phyloP scores from a whole-genome alignment of 2,329 filamentous ascomycete species.

The Cordyceps javanica region DNA sequence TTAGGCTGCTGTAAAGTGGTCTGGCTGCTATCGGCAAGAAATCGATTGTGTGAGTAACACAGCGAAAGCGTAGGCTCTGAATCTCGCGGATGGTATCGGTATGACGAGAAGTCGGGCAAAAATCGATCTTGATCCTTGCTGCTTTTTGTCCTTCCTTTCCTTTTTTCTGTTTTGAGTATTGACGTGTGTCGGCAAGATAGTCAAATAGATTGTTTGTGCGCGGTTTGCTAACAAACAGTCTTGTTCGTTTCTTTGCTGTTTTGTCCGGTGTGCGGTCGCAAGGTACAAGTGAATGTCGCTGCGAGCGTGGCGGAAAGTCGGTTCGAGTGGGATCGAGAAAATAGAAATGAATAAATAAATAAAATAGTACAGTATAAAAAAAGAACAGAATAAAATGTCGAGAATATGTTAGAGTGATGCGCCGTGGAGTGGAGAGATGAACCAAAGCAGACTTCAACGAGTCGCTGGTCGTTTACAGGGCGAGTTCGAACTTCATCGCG shows the following conservation, averaged over 20 bases:
- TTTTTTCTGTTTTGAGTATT: background rate
- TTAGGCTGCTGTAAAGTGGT: too few species aligned
- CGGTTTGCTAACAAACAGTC: background rate
- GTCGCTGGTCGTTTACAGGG: constrained; percentile 47
- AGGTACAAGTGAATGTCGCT: constrained; percentile 49
- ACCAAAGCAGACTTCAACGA: constrained; percentile 49
- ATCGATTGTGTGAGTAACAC: constrained; percentile 7
- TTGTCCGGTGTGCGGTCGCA: constrained; percentile 26
- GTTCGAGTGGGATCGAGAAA: constrained; percentile 13
- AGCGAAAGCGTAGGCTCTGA: background rate
- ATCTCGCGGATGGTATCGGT: background rate
- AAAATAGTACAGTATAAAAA: constrained; percentile 16
- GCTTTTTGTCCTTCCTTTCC: background rate
- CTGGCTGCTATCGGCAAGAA: background rate
- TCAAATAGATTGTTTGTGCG: background rate
- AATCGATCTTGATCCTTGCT: background rate
- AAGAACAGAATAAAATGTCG: constrained; percentile 17
- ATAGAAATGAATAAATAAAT: constrained; percentile 8
- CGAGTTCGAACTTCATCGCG: constrained; percentile 48
- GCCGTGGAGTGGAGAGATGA: constrained; percentile 34
- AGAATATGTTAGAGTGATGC: constrained; percentile 14
- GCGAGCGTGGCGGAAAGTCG: constrained; percentile 22
- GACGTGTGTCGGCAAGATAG: background rate
- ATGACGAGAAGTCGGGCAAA: background rate
- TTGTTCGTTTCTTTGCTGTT: background rate